A percentile compares a stretch with the other conserved stretches of the same genome.
phyloP scores from a whole-genome alignment of 1,284 basidiomycete species.

The Pseudozyma sp. region DNA sequence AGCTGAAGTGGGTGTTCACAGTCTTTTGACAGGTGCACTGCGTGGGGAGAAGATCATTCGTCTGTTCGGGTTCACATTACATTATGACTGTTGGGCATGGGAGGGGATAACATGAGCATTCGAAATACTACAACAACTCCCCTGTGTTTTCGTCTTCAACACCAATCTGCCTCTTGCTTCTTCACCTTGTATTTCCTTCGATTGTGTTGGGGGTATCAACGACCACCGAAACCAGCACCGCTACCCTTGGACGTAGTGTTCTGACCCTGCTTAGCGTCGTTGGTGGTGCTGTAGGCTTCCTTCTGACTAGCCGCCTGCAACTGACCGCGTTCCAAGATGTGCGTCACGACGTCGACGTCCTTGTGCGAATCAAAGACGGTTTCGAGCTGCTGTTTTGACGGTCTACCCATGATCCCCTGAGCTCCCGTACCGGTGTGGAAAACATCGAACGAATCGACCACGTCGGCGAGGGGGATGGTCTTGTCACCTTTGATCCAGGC shows the following conservation, averaged over 20 bases:
- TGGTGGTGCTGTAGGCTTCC: slow-evolving; percentile 61
- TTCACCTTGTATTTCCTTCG: too few species aligned
- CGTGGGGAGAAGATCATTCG: too few species aligned
- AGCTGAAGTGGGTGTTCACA: too few species aligned
- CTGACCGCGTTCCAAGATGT: slow-evolving; percentile 66
- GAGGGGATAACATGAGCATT: too few species aligned
- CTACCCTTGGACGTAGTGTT: slow-evolving; percentile 40
- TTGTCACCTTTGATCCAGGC: slow-evolving; percentile 69
- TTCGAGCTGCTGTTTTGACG: slow-evolving; percentile 69
- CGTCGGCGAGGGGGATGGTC: slow-evolving; percentile 69
- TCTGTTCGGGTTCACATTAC: too few species aligned
- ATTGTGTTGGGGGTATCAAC: slow-evolving; percentile 23
- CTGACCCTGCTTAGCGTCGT: slow-evolving; percentile 50
- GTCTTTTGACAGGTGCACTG: too few species aligned
- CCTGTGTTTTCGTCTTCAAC: too few species aligned
- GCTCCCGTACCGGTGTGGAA: slow-evolving; percentile 69
- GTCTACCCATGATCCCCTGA: slow-evolving; percentile 69
- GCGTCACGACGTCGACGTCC: slow-evolving; percentile 65
- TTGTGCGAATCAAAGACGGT: slow-evolving; percentile 67
- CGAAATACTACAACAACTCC: too few species aligned
- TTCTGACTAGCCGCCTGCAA: slow-evolving; percentile 55
- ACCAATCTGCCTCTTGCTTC: too few species aligned
- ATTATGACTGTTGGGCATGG: too few species aligned
- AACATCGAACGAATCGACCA: slow-evolving; percentile 69
- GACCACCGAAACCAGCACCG: slow-evolving; percentile 50